phyloP scores from a whole-genome alignment of 306 rosid genomes.

The Inga laurina region DNA sequence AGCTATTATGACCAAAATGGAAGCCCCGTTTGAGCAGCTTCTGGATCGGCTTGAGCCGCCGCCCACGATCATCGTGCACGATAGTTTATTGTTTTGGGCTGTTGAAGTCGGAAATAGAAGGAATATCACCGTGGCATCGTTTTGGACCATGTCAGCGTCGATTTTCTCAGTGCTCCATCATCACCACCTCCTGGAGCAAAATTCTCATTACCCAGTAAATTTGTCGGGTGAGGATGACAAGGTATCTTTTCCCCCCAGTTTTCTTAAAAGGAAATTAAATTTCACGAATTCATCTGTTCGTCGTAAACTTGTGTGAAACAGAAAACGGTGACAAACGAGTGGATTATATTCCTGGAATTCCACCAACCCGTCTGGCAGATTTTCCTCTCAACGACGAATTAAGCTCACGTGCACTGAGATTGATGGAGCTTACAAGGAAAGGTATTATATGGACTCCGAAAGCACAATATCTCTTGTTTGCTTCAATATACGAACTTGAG shows the following conservation, averaged over 20 bases:
- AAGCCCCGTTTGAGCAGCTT: constrained; percentile 45
- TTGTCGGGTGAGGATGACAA: constrained; percentile 14
- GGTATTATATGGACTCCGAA: constrained; percentile 14
- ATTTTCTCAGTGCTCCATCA: constrained; percentile 34
- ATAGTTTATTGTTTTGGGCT: constrained; percentile 39
- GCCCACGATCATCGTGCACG: constrained; percentile 30
- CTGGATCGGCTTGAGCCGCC: constrained; percentile 33
- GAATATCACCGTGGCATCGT: constrained; percentile 45
- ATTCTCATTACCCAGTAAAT: constrained; percentile 37
- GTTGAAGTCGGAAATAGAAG: constrained; percentile 37
- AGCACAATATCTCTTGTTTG: constrained; percentile 40
- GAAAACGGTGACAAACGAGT: constrained; percentile 40
- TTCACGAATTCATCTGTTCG: not conserved
- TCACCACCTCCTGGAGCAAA: constrained; percentile 19
- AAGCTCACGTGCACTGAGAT: not conserved
- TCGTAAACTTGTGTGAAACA: not conserved
- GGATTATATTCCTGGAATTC: constrained; percentile 55
- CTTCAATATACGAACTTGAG: constrained; percentile 50
- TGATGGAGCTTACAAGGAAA: constrained; percentile 1
- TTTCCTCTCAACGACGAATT: constrained; percentile 29
- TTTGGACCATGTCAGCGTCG: constrained; percentile 43
- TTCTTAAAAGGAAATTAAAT: not conserved
- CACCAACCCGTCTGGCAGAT: constrained; percentile 40
- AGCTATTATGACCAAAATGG: constrained; percentile 50
- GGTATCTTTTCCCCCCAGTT: not conserved